Conservation (phyloP, 495 filamentous ascomycete species). For the Ramalina intermedia region DNA sequence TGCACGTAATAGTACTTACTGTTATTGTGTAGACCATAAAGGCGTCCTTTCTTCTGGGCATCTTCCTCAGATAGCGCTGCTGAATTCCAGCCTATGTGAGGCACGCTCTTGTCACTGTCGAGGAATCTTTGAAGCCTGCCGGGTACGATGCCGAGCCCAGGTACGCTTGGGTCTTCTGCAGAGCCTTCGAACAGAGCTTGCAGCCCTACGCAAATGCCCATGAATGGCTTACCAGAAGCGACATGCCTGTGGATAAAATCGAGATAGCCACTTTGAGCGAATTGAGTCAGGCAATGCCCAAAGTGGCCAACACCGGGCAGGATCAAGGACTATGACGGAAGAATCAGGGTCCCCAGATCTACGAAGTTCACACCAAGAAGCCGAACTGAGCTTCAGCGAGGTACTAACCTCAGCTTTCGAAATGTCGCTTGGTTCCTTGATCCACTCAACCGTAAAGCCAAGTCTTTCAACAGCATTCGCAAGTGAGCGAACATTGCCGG, state of each 20-base stretch:
- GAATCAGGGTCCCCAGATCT: slow-evolving; percentile 2
- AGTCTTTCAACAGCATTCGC: slow-evolving; percentile 94
- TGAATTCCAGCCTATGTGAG: slow-evolving; percentile 97
- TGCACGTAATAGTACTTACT: slow-evolving; percentile 99
- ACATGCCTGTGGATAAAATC: slow-evolving; percentile 70
- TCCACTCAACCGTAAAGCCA: slow-evolving; percentile 87
- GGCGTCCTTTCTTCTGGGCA: slow-evolving; percentile 30
- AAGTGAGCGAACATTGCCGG: slow-evolving; percentile 84
- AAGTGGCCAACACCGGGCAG: slow-evolving; percentile 95
- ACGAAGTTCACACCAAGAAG: background rate
- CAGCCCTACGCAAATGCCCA: slow-evolving; percentile 93
- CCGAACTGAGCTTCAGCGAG: background rate
- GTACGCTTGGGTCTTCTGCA: slow-evolving; percentile 52
- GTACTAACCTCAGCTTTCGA: slow-evolving; percentile 60
- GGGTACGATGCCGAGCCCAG: slow-evolving; percentile 63
- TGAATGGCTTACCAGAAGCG: slow-evolving; percentile 78
- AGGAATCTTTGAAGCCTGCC: slow-evolving; percentile 61
- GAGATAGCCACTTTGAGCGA: slow-evolving; percentile 64
- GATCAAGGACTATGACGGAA: slow-evolving; percentile 39
- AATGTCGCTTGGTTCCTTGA: slow-evolving; percentile 71
- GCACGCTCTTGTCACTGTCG: slow-evolving; percentile 68
- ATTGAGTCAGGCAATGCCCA: slow-evolving; percentile 80
- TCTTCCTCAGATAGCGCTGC: slow-evolving; percentile 42
- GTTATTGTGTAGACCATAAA: slow-evolving; percentile 61
- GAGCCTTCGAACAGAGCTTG: slow-evolving; percentile 83